Base-by-base conservation (phyloP, 805 yeast genomes). In the Wickerhamomyces alni region DNA sequence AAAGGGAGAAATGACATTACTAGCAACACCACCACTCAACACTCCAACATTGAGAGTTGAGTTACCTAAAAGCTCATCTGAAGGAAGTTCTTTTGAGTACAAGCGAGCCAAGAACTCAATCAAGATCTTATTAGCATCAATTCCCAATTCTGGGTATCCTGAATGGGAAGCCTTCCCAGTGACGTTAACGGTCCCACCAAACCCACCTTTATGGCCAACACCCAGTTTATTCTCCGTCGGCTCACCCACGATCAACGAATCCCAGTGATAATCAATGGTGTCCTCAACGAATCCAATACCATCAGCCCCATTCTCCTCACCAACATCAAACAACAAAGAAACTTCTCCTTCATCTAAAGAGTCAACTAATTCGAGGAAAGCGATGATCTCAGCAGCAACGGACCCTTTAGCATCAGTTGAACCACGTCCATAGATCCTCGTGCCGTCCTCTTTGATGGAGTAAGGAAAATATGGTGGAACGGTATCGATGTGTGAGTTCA, bases 211-310 rank as follows among this genome's bases (percentile, higher is more conserved):
- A 50, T 80, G 87, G 13, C 86, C 87, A 5, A 70, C 72, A 7
- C 82, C 83, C 16, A 81, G 62, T 48, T 76, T 77, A 50, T 69
- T 64, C 47, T 79, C 85, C 0, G 87, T 80, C 3, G 87, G 87
- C 52, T 80, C 87, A 5, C 87, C 87, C 56, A 79, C 79, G 22
- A 80, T 70, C 11, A 72, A 84, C 2, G 72, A 43, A 10, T 74
- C 70, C 82, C 83, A 79, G 10, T 58, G 57, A 12, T 64, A 63
- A n/a, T 67, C 63, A 21, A 74, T 55, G 4, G 57, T 42, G 3
- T 56, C 52, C 41, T 65, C 57, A 8, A 73, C 78, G 11, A 53
- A 41, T 21, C 32, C 46, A 80, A 80, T 79, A 6, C 87, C 87
- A 17, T 57, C 59, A 17, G 85, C 87, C 22, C 68, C 70, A 12